Base-by-base conservation (phyloP, 2,329 filamentous ascomycete species). In the Penicillium thymicola region DNA sequence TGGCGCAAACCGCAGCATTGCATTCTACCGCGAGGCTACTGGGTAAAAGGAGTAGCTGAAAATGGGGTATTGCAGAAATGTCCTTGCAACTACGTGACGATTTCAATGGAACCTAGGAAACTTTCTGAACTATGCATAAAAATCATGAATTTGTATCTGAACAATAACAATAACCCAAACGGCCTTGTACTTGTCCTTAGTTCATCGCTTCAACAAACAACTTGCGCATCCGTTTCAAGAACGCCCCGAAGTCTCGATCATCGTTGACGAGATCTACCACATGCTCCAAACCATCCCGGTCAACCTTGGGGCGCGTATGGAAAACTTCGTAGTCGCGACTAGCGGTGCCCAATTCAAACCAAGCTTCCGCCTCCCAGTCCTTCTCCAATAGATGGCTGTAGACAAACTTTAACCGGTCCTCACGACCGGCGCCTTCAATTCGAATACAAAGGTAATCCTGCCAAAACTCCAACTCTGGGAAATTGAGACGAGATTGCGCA, bases 401-500 rank as follows among this genome's bases (percentile, higher is more conserved):
- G 2, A 94, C 84, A 72, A 99, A 96, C 74, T 93, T 93, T 65
- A 99, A 80, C 27, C 89, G 83, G 75, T 97, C 92, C 60, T 90
- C 87, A 69, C 85, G 84, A 1, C 90, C 92, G 0, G 90, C 89
- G 2, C 93, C 93, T 70, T 97, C 93, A 69, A 99, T 95, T 59
- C 89, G 82, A 70, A 97, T 75, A 57, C 93, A 92, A 58, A 99
- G 79, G 71, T 93, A 94, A 53, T 88, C 89, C 72, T 96, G 89
- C 94, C 94, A 99, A 72, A 97, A 97, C 65, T 92, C 89, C 44
- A 99, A 82, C 78, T 99, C 94, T 0, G 94, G 94, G 42, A 90
- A 84, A 75, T 99, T 97, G 75, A 93, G 89, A 34, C 91, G 85
- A 52, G 89, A 85, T 76, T 97, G 93, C 2, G 88, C 84, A 67